A percentile compares a stretch with the other conserved stretches of the same genome.
Conservation (phyloP, 1,284 basidiomycete genomes). For the Puccinia horiana region DNA sequence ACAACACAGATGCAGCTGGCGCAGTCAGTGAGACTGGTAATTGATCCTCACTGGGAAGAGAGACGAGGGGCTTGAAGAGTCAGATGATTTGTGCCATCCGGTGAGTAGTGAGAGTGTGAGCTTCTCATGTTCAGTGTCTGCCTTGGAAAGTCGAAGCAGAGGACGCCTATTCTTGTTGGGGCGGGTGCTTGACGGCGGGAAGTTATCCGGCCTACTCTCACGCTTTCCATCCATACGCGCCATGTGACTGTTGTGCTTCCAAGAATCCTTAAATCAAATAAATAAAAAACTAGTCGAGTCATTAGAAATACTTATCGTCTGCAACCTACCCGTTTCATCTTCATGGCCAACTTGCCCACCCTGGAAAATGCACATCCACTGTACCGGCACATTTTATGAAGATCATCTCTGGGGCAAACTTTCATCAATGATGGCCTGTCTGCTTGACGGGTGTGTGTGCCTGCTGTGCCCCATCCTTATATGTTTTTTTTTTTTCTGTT, state of each 20-base stretch:
- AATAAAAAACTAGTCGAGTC: background rate
- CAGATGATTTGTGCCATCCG: too few species aligned
- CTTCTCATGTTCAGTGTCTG: too few species aligned
- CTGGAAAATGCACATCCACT: conserved; percentile 13
- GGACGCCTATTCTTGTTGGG: background rate
- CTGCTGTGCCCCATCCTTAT: conserved; percentile 23
- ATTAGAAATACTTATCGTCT: too few species aligned
- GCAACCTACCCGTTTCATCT: too few species aligned
- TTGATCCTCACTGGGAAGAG: too few species aligned
- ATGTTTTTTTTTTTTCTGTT: background rate
- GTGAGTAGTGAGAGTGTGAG: too few species aligned
- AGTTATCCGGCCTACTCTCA: background rate
- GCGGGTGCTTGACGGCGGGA: background rate
- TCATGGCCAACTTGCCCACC: background rate
- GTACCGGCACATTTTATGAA: background rate
- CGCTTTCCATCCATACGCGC: background rate
- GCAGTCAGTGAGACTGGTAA: too few species aligned
- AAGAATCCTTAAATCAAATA: background rate
- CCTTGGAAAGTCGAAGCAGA: too few species aligned
- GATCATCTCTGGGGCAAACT: background rate
- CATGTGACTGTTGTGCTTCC: background rate
- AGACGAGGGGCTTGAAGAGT: too few species aligned
- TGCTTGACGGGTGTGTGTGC: background rate
- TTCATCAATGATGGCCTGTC: background rate
- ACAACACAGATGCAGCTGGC: too few species aligned